Evolutionary conservation across 306 rosid genomes (phyloP).

Genomic region (Phaseolus lunatus): DNA sequence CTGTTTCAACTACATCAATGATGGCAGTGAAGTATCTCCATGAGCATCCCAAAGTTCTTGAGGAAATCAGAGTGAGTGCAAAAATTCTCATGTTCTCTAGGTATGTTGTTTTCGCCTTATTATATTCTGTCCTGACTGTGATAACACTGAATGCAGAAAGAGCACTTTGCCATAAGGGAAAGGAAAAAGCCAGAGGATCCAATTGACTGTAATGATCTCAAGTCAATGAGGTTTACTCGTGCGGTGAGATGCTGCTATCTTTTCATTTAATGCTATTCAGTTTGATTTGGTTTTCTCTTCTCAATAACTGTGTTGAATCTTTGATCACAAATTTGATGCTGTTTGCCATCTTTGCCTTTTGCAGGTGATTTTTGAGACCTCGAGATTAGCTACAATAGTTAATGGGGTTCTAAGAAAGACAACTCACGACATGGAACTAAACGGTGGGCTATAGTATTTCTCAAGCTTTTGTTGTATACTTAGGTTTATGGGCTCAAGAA

Average conservation of each 20-base stretch:
- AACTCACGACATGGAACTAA: constrained; percentile 88
- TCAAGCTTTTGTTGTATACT: constrained; percentile 41
- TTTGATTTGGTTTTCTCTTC: neutral
- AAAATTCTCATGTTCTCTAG: neutral
- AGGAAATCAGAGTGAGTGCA: constrained; percentile 85
- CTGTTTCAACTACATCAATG: constrained; percentile 98
- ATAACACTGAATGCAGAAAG: constrained; percentile 57
- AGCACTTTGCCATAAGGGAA: constrained; percentile 80
- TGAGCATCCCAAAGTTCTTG: constrained; percentile 87
- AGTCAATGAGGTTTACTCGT: constrained; percentile 89
- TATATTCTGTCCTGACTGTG: constrained; percentile 21
- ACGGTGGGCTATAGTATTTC: constrained; percentile 65
- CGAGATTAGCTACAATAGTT: constrained; percentile 96
- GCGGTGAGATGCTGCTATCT: constrained; percentile 61
- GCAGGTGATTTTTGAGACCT: constrained; percentile 98
- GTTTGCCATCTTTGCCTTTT: constrained; percentile 17
- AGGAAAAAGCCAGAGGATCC: constrained; percentile 80
- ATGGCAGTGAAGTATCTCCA: constrained; percentile 97
- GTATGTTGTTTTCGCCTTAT: neutral
- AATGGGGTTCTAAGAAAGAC: constrained; percentile 98
- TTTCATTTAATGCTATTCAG: constrained; percentile 12
- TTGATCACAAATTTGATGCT: constrained; percentile 20
- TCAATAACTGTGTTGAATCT: neutral
- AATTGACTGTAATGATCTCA: constrained; percentile 78
- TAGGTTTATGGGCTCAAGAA: constrained; percentile 76